Conservation (phyloP, 2,329 filamentous ascomycete species). For the Juglanconis sp. region DNA sequence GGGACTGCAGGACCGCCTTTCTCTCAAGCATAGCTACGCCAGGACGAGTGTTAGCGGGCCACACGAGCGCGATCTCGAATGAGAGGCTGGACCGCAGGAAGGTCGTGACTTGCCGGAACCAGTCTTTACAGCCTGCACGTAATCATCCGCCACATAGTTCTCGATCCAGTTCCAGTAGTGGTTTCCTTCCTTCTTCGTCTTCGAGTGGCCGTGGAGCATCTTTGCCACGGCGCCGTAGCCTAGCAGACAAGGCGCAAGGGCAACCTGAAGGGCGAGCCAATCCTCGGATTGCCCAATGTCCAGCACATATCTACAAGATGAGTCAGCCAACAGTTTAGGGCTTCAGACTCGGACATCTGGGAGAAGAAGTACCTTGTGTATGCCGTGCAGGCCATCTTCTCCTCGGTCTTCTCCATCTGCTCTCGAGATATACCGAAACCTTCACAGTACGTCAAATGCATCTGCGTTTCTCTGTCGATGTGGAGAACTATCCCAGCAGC, state of each 20-base stretch:
- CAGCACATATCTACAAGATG: constrained; percentile 64
- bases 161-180: constrained; percentile 88
- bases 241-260: constrained; percentile 82
- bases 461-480: constrained; percentile 72
- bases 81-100: neutral
- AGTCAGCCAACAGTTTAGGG: constrained; percentile 25
- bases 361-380: constrained; percentile 29
- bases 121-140: constrained; percentile 65
- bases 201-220: constrained; percentile 61
- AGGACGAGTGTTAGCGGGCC: constrained; percentile 27
- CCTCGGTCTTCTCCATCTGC: constrained; percentile 70
- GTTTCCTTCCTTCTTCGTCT: constrained; percentile 63
- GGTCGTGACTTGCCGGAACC: constrained; percentile 58
- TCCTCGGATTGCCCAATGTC: constrained; percentile 86
- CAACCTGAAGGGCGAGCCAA: constrained; percentile 81
- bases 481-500: constrained; percentile 64
- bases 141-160: constrained; percentile 82
- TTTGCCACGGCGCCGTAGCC: constrained; percentile 80
- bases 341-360: constrained; percentile 78
- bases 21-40: constrained; percentile 65
- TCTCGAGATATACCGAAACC: constrained; percentile 72
- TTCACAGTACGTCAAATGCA: constrained; percentile 81
- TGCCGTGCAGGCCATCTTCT: constrained; percentile 46
- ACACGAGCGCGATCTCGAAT: neutral
- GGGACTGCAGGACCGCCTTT: constrained; percentile 69